These are phyloP conservation scores for Neurospora sp. DNA, from an alignment of 495 filamentous ascomycete genomes.

Conservation along the genomic window DNA sequence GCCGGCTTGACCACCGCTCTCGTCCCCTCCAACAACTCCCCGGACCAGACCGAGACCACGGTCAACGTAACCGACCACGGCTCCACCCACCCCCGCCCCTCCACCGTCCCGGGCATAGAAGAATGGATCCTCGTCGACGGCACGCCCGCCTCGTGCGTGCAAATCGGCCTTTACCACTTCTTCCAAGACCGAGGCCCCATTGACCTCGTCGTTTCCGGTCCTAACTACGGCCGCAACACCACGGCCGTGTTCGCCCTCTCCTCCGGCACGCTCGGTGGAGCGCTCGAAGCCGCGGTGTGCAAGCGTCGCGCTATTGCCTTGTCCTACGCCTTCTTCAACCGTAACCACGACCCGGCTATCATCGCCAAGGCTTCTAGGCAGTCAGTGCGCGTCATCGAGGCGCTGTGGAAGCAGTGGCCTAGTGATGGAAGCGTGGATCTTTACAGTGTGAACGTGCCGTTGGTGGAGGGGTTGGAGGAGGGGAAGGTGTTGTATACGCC, in stretches of 20 bases:
- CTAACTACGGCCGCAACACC: conserved; percentile 91
- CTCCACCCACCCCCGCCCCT: conserved; percentile 46
- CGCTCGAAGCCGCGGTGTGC: conserved; percentile 86
- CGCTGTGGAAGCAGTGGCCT: conserved; percentile 66
- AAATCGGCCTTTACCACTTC: conserved; percentile 82
- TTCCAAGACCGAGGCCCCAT: conserved; percentile 69
- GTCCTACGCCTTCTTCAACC: conserved; percentile 75
- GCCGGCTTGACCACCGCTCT: conserved; percentile 23
- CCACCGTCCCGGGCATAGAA: conserved; percentile 49
- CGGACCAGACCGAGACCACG: conserved; percentile 39
- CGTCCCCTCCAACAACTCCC: conserved; percentile 8
- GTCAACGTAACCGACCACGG: conserved; percentile 36
- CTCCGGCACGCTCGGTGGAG: conserved; percentile 82
- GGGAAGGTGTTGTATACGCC: conserved; percentile 66
- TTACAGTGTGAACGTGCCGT: conserved; percentile 80
- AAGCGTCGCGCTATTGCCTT: conserved; percentile 68
- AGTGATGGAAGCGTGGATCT: conserved; percentile 55
- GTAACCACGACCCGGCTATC: conserved; percentile 67
- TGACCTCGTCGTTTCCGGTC: conserved; percentile 81
- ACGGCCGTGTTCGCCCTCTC: conserved; percentile 87
- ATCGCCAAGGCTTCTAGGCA: conserved; percentile 64
- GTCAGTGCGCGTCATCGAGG: conserved; percentile 64
- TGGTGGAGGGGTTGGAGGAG: conserved; percentile 56
- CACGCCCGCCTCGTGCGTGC: conserved; percentile 78
- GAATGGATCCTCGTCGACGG: conserved; percentile 92